Evolutionary conservation across 2,329 filamentous ascomycete species (phyloP).

Genomic region (Monilinia vaccinii-corymbosi): DNA sequence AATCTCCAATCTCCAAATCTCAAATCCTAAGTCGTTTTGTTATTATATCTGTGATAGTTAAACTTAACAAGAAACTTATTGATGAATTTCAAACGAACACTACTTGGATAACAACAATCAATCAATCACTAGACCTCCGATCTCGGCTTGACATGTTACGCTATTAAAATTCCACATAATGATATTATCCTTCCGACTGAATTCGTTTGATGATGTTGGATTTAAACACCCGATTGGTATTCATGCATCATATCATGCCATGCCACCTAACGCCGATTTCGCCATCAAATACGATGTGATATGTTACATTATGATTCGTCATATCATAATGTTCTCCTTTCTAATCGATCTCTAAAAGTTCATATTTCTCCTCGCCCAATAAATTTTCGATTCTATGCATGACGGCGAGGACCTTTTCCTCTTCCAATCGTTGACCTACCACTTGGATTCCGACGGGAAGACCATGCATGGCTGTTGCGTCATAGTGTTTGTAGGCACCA

Average conservation of each 20-base stretch:
- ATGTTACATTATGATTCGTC: too few species aligned
- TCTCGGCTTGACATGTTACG: neutral
- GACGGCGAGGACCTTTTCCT: slow-evolving; percentile 30
- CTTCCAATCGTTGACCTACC: slow-evolving; percentile 27
- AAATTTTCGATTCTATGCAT: slow-evolving; percentile 56
- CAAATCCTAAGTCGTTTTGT: neutral
- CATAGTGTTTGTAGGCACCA: slow-evolving; percentile 80
- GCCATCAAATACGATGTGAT: neutral
- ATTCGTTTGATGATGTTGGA: neutral
- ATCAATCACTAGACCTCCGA: neutral
- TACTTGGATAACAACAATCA: too few species aligned
- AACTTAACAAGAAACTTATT: too few species aligned
- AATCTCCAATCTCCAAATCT: too few species aligned
- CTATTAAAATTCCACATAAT: too few species aligned
- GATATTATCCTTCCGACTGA: too few species aligned
- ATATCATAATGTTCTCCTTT: neutral
- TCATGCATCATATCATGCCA: neutral
- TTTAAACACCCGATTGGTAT: neutral
- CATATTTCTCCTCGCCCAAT: slow-evolving; percentile 48
- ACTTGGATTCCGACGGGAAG: slow-evolving; percentile 65
- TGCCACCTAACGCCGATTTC: neutral
- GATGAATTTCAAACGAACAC: too few species aligned
- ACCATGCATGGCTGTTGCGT: slow-evolving; percentile 75
- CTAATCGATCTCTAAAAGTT: slow-evolving; percentile 36
- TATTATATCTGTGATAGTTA: too few species aligned